Conservation (phyloP, 108 stramenopile genomes). For the Nitzschia sp. region DNA sequence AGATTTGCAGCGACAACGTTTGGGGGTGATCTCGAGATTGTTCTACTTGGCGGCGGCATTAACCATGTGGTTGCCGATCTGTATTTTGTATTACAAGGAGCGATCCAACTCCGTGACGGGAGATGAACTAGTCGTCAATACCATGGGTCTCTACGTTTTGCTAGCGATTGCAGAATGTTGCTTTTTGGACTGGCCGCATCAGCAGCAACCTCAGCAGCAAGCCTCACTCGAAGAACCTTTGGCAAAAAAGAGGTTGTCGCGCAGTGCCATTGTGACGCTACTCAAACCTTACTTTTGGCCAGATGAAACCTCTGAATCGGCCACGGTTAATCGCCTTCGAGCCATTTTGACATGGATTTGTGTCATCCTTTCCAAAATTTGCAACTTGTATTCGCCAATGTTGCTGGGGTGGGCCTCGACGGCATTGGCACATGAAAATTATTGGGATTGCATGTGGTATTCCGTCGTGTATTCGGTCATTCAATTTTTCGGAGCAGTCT, state of each 20-base stretch:
- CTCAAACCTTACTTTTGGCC: slow-evolving; percentile 98
- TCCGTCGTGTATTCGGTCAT: slow-evolving; percentile 63
- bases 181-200: slow-evolving; percentile 39
- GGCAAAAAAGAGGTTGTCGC: slow-evolving; percentile 43
- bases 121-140: slow-evolving; percentile 29
- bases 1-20: slow-evolving; percentile 29
- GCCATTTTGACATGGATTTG: slow-evolving; percentile 92
- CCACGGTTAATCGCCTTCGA: slow-evolving; percentile 81
- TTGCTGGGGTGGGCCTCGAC: slow-evolving; percentile 89
- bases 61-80: slow-evolving; percentile 15
- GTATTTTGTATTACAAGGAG: slow-evolving; percentile 1
- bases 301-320: slow-evolving; percentile 71
- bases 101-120: slow-evolving; percentile 12
- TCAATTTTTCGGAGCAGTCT: slow-evolving; percentile 62
- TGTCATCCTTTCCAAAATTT: slow-evolving; percentile 83
- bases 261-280: slow-evolving; percentile 59
- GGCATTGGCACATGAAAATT: slow-evolving; percentile 75
- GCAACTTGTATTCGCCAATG: slow-evolving; percentile 80
- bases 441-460: slow-evolving; percentile 53
- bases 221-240: not conserved
- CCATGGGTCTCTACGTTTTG: slow-evolving; percentile 37
- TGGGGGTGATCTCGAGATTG: slow-evolving; percentile 49
- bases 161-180: slow-evolving; percentile 52
- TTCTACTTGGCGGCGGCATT: slow-evolving; percentile 30
- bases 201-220: not conserved